Percentiles rank a stretch among this genome's conserved stretches.
Evolutionary conservation across 1,139 yeast genomes (phyloP).

Genomic region (Scheffersomyces illinoinensis): DNA sequence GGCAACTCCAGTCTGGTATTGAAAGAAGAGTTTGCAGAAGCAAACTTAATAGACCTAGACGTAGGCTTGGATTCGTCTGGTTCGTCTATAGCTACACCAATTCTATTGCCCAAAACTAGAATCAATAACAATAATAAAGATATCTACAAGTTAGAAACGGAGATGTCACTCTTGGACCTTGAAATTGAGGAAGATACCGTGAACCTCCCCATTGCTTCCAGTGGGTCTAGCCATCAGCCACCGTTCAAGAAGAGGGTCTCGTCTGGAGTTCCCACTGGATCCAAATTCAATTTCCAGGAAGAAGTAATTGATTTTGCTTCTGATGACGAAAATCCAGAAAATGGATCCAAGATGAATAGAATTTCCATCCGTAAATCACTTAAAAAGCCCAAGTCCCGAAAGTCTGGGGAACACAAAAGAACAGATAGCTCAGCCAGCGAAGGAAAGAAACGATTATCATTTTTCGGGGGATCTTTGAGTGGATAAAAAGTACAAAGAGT

Average conservation of each 20-base stretch:
- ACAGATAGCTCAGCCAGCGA: slow-evolving; percentile 32
- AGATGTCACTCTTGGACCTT: slow-evolving; percentile 34
- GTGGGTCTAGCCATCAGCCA: slow-evolving; percentile 4
- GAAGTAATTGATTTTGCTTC: slow-evolving; percentile 52
- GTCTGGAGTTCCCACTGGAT: slow-evolving; percentile 29
- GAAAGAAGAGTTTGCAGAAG: neutral
- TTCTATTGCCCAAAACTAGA: slow-evolving; percentile 14
- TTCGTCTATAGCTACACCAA: slow-evolving; percentile 26
- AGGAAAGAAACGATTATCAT: slow-evolving; percentile 30
- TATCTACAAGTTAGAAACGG: slow-evolving; percentile 15
- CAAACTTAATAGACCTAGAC: slow-evolving; percentile 40
- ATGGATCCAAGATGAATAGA: slow-evolving; percentile 42
- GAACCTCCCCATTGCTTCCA: neutral
- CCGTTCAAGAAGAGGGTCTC: slow-evolving; percentile 35
- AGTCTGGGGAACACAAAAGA: slow-evolving; percentile 35
- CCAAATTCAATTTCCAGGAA: slow-evolving; percentile 39
- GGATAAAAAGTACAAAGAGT: neutral
- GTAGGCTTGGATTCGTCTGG: slow-evolving; percentile 37
- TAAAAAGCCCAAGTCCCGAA: slow-evolving; percentile 35
- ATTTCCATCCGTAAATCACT: slow-evolving; percentile 44
- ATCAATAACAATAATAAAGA: slow-evolving; percentile 7
- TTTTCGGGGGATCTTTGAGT: slow-evolving; percentile 22
- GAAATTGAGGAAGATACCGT: slow-evolving; percentile 22
- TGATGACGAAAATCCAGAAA: slow-evolving; percentile 47
- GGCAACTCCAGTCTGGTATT: slow-evolving; percentile 1